phyloP scores from a whole-genome alignment of 441 rosid genomes.

The Aquilaria agallochum region DNA sequence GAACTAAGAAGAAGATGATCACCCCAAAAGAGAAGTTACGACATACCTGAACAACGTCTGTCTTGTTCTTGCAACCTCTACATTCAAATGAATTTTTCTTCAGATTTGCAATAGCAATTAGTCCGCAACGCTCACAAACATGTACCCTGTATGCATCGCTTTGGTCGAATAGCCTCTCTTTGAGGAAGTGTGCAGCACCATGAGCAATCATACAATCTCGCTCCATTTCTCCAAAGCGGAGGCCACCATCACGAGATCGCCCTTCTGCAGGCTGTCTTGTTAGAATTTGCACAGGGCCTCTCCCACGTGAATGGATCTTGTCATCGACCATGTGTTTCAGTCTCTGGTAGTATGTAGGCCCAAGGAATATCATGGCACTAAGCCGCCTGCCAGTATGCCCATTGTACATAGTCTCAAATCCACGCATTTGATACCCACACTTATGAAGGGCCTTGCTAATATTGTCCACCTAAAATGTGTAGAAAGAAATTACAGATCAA shows the following conservation, averaged over 20 bases:
- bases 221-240: slow-evolving; percentile 98
- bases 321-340: slow-evolving; percentile 98
- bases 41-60: slow-evolving; percentile 83
- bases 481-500: not conserved
- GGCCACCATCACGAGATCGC: slow-evolving; percentile 95
- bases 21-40: not conserved
- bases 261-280: slow-evolving; percentile 99
- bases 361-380: slow-evolving; percentile 89
- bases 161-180: slow-evolving; percentile 94
- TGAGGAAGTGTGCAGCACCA: slow-evolving; percentile 90
- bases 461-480: slow-evolving; percentile 70
- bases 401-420: slow-evolving; percentile 96
- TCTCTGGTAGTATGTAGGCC: slow-evolving; percentile 97
- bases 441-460: slow-evolving; percentile 97
- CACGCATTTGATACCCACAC: slow-evolving; percentile 99
- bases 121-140: slow-evolving; percentile 86
- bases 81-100: slow-evolving; percentile 92
- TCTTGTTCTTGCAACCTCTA: slow-evolving; percentile 97
- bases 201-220: slow-evolving; percentile 99
- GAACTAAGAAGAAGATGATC: too few relatives aligned
- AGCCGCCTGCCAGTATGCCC: slow-evolving; percentile 97
- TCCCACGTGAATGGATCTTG: slow-evolving; percentile 97
- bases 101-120: slow-evolving; percentile 91
- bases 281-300: slow-evolving; percentile 95
- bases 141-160: slow-evolving; percentile 98